Base-by-base conservation (phyloP, 139 green algal species). In the Pseudopediastrum boryanum region DNA sequence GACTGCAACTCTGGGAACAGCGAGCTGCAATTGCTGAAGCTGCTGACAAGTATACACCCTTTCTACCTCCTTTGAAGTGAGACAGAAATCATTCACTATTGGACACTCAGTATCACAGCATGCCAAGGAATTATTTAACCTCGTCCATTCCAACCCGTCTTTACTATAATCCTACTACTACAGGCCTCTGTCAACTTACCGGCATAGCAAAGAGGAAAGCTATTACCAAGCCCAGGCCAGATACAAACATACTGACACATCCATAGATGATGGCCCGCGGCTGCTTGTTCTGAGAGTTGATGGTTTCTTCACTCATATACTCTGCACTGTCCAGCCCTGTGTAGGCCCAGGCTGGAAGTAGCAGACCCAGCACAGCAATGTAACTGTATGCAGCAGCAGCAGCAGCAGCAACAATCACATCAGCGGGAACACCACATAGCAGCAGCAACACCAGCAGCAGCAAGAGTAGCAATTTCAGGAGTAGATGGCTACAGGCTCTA, bases 181-280 rank as follows among this genome's bases (percentile, higher is more conserved):
- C n/a, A n/a, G n/a, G n/a, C n/a, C n/a, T n/a, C n/a, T n/a, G n/a
- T n/a, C n/a, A n/a, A n/a, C 67, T 75, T 25, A 77, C 69, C 48
- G 69, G 69, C 69, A 78, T 66, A 38, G 36, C 54, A 27, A 78
- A 78, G 13, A 78, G 70, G n/a, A 78, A 38, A 38, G 46, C 54
- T 36, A 78, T 68, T 10, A 78, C 42, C 21, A 78, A 38, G 1
- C 50, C 52, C 21, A 78, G 51, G 5, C 70, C 70, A 52, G 38
- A 67, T 38, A 78, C 70, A n/a, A 78, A 78, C 70, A 78, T 78
- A 38, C 31, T 36, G 38, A 67, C 23, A 12, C 70, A 78, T 36
- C 70, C 70, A 25, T 58, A 27, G 10, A 68, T 25, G 36, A 78
- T 68, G 23, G 70, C 70, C 29, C 52, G 38, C 16, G 70, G 70